Evolutionary conservation across 495 filamentous ascomycete species (phyloP).

Genomic region (Penicillium samsonianum): DNA sequence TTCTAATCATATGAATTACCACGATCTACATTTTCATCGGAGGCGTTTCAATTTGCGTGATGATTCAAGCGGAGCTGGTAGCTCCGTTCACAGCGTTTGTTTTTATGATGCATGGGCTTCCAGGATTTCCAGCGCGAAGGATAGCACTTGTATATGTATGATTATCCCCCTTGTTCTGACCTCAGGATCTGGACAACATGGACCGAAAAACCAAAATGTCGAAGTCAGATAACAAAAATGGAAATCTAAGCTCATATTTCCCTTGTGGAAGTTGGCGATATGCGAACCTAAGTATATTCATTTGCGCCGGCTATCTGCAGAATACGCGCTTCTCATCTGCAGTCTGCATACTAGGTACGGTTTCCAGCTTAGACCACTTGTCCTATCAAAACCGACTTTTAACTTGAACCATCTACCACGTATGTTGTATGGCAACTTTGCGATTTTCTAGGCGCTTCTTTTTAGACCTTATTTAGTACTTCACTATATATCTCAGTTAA

Average conservation of each 20-base stretch:
- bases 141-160: constrained; percentile 13
- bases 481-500: too few relatives aligned
- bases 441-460: too few relatives aligned
- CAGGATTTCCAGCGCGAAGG: not conserved
- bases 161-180: constrained; percentile 6
- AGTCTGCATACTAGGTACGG: too few relatives aligned
- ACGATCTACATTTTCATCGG: constrained; percentile 12
- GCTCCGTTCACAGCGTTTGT: constrained; percentile 3
- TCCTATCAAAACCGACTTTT: too few relatives aligned
- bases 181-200: not conserved
- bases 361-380: too few relatives aligned
- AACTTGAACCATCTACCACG: too few relatives aligned
- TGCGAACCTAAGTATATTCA: too few relatives aligned
- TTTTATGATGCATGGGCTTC: constrained; percentile 7
- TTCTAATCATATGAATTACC: constrained; percentile 6
- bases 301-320: too few relatives aligned
- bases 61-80: not conserved
- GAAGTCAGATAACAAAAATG: not conserved
- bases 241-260: not conserved
- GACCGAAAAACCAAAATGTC: not conserved
- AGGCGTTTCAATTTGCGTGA: constrained; percentile 10
- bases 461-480: too few relatives aligned
- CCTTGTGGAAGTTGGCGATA: not conserved
- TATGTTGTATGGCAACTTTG: too few relatives aligned
- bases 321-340: too few relatives aligned